A percentile compares a stretch with the other conserved stretches of the same genome.
Evolutionary conservation across 83 land plant species (phyloP).

Genomic region (Isoetes engelmannii): DNA sequence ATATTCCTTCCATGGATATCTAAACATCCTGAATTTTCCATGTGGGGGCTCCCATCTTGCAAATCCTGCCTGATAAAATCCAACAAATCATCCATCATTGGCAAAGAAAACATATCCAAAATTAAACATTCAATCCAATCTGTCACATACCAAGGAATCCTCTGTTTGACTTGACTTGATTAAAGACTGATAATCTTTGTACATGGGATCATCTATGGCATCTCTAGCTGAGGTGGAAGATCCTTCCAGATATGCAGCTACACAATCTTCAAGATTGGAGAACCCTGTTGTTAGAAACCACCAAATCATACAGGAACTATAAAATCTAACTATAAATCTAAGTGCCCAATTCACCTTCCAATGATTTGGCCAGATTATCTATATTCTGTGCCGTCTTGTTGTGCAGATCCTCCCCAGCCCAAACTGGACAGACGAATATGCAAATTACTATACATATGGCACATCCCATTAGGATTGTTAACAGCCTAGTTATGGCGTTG

Average conservation of each 20-base stretch:
- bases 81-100: background rate
- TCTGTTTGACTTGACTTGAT: too few relatives aligned
- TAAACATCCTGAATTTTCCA: constrained; percentile 40
- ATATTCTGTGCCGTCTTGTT: constrained; percentile 32
- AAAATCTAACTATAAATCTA: too few relatives aligned
- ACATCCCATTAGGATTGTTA: constrained; percentile 40
- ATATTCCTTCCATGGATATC: constrained; percentile 57
- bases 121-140: too few relatives aligned
- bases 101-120: background rate
- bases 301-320: too few relatives aligned
- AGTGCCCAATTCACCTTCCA: too few relatives aligned
- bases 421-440: constrained; percentile 41
- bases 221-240: too few relatives aligned
- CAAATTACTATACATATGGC: constrained; percentile 22
- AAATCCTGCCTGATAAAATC: constrained; percentile 44
- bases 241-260: too few relatives aligned
- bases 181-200: too few relatives aligned
- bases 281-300: too few relatives aligned
- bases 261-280: too few relatives aligned
- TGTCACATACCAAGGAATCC: too few relatives aligned
- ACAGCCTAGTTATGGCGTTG: constrained; percentile 23
- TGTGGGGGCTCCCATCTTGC: constrained; percentile 71
- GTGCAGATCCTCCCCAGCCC: constrained; percentile 64
- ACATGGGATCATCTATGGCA: too few relatives aligned
- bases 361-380: constrained; percentile 35